Conservation (phyloP, 495 filamentous ascomycete species). For the Glonium stellatum region DNA sequence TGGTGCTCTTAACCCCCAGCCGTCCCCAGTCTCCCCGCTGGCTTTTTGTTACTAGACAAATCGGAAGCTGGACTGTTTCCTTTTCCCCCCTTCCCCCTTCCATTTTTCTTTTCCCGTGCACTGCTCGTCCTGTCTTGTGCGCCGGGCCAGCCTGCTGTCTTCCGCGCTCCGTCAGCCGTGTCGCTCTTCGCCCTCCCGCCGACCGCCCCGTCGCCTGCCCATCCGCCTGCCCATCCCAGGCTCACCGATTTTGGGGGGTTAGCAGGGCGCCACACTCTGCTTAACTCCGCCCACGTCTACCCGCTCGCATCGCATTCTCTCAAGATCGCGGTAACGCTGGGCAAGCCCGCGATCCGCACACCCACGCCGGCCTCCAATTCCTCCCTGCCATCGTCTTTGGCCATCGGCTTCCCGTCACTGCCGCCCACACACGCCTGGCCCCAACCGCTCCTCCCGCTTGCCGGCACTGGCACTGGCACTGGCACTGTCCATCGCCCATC, state of each 20-base stretch:
- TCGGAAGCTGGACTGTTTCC: no score
- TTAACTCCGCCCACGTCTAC: background rate
- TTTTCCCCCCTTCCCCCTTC: no score
- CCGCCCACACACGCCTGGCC: background rate
- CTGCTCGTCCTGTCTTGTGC: no score
- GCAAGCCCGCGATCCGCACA: background rate
- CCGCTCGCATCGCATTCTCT: background rate
- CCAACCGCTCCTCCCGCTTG: background rate
- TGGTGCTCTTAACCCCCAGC: no score
- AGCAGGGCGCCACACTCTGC: background rate
- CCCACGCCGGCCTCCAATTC: background rate
- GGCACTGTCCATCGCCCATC: no score
- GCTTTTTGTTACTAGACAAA: no score
- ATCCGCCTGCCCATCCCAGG: background rate
- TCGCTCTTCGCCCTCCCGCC: background rate
- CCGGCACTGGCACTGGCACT: background rate
- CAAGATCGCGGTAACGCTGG: background rate
- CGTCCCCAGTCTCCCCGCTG: no score
- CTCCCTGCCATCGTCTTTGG: background rate
- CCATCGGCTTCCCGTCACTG: constrained; percentile 3
- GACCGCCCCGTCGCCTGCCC: background rate
- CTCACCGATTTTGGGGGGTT: background rate
- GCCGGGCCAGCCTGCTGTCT: no score
- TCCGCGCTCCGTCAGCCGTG: no score
- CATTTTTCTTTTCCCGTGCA: no score